These are phyloP conservation scores for Colletotrichum sp. DNA, from an alignment of 2,329 filamentous ascomycete genomes.

Conservation along the genomic window DNA sequence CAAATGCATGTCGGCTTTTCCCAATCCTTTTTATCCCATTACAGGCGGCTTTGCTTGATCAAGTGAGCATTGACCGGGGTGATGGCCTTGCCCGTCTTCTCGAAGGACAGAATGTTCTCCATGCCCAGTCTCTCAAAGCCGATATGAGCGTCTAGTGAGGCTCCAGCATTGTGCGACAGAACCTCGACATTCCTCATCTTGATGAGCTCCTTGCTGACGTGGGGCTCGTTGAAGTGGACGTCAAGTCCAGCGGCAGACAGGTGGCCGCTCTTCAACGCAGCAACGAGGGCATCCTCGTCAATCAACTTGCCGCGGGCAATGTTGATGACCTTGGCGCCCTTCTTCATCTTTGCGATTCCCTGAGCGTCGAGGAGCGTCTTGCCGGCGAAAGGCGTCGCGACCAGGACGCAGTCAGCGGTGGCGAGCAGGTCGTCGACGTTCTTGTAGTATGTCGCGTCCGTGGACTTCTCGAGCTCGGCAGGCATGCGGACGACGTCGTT, in stretches of 20 bases:
- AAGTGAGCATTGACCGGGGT: constrained; percentile 13
- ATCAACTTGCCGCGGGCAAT: constrained; percentile 76
- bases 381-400: constrained; percentile 71
- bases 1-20: not conserved
- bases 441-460: constrained; percentile 42
- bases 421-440: constrained; percentile 17
- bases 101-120: constrained; percentile 11
- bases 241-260: constrained; percentile 71
- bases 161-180: constrained; percentile 16
- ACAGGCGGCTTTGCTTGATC: constrained; percentile 16
- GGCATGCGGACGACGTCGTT: constrained; percentile 53
- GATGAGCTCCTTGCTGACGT: constrained; percentile 17
- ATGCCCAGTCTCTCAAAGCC: constrained; percentile 17
- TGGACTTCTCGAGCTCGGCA: constrained; percentile 37
- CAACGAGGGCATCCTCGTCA: constrained; percentile 71
- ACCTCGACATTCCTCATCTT: constrained; percentile 16
- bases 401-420: constrained; percentile 63
- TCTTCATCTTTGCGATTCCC: constrained; percentile 74
- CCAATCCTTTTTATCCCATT: not conserved
- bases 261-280: constrained; percentile 67
- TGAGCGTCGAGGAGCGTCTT: constrained; percentile 67
- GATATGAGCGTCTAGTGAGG: constrained; percentile 11
- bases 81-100: constrained; percentile 5
- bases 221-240: constrained; percentile 74
- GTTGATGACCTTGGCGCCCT: constrained; percentile 71